These are phyloP conservation scores for Entonaema liquescens DNA, from an alignment of 495 filamentous ascomycete genomes.

Conservation along the genomic window DNA sequence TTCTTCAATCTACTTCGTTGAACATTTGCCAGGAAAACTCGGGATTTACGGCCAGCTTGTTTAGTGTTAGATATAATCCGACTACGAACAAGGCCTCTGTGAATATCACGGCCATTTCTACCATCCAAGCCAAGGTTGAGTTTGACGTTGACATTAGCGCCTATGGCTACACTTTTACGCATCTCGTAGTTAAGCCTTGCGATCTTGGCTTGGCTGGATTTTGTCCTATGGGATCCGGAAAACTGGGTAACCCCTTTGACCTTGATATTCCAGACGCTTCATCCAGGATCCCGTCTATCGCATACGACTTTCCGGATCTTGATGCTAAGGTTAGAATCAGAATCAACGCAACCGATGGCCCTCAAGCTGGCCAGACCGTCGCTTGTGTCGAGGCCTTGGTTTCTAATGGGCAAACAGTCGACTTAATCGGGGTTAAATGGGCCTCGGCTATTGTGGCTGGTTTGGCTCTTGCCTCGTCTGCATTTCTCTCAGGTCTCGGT, in stretches of 20 bases:
- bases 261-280: constrained; percentile 64
- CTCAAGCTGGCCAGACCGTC: constrained; percentile 65
- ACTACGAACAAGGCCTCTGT: constrained; percentile 73
- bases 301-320: constrained; percentile 90
- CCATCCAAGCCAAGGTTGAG: constrained; percentile 84
- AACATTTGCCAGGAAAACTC: constrained; percentile 81
- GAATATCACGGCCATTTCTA: constrained; percentile 82
- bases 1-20: constrained; percentile 77
- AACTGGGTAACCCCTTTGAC: constrained; percentile 75
- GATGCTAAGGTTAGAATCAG: constrained; percentile 85
- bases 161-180: constrained; percentile 78
- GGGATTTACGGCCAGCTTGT: constrained; percentile 82
- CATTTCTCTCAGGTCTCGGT: constrained; percentile 81
- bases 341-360: constrained; percentile 72
- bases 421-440: constrained; percentile 91
- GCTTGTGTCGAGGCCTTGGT: constrained; percentile 89
- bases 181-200: constrained; percentile 78
- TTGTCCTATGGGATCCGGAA: constrained; percentile 91
- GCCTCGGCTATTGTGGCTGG: constrained; percentile 87
- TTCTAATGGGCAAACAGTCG: constrained; percentile 92
- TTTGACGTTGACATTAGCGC: constrained; percentile 80
- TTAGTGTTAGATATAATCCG: constrained; percentile 82
- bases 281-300: constrained; percentile 77
- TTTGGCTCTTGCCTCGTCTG: constrained; percentile 82
- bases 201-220: constrained; percentile 72